Evolutionary conservation across 73 alveolate genomes (phyloP).

Genomic region (Uronychia setigera): DNA sequence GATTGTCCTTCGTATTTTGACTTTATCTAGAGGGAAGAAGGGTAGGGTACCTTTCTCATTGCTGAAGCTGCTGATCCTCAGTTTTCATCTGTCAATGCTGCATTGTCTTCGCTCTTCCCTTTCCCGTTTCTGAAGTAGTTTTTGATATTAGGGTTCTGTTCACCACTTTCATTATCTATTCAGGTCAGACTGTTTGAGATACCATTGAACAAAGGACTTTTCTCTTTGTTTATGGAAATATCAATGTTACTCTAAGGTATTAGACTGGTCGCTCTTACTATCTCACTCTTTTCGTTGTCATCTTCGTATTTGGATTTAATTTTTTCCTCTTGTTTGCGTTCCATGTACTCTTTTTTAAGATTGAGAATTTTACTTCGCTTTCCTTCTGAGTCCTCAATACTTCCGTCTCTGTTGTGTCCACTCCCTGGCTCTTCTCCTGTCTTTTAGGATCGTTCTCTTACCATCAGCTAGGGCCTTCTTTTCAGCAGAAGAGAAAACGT

Average conservation of each 20-base stretch:
- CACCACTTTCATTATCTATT: neutral
- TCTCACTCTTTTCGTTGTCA: neutral
- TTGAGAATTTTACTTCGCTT: neutral
- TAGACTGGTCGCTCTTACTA: neutral
- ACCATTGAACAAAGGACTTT: neutral
- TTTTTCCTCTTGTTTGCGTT: neutral
- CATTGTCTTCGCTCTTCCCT: conserved; percentile 11
- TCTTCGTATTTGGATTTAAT: neutral
- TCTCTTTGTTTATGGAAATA: neutral
- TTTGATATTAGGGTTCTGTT: conserved; percentile 4
- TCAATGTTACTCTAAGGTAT: neutral
- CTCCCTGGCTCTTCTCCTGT: too few species aligned
- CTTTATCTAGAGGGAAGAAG: too few species aligned
- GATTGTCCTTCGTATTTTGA: neutral
- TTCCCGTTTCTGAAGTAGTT: neutral
- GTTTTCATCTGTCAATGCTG: conserved; percentile 21
- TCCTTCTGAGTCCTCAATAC: neutral
- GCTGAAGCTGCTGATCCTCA: neutral
- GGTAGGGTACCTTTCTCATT: too few species aligned
- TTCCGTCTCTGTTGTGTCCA: neutral
- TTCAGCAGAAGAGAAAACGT: neutral
- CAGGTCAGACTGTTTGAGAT: too few species aligned
- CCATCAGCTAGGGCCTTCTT: neutral
- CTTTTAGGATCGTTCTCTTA: conserved; percentile 6
- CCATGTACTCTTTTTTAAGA: neutral